These are phyloP conservation scores for Chrysanthemum seticuspe DNA, from an alignment of 129 eudicot species.

Conservation along the genomic window DNA sequence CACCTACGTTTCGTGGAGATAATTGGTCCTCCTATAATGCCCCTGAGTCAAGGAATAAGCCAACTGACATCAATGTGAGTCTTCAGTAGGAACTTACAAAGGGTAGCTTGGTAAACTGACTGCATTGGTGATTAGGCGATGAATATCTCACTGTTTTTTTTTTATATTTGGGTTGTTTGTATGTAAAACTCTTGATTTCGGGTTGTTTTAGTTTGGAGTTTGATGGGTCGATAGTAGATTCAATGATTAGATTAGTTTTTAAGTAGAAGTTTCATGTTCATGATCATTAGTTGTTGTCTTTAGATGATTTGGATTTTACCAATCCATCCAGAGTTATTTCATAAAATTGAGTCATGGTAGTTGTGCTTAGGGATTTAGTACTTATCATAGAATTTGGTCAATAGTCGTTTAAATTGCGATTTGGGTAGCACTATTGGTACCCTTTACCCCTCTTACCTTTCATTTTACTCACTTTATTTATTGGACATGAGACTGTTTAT, in stretches of 20 bases:
- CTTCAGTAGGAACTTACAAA: slow-evolving; percentile 38
- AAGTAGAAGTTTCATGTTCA: slow-evolving; percentile 16
- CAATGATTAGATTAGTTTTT: slow-evolving; percentile 30
- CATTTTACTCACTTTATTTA: too few species aligned
- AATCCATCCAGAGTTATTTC: slow-evolving; percentile 25
- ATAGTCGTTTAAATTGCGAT: too few species aligned
- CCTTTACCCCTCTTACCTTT: too few species aligned
- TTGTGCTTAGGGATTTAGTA: not conserved
- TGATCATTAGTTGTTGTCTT: slow-evolving; percentile 18
- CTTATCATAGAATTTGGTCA: not conserved
- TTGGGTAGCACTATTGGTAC: too few species aligned
- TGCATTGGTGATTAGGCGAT: slow-evolving; percentile 30
- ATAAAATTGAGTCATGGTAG: slow-evolving; percentile 7
- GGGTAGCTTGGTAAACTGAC: slow-evolving; percentile 34
- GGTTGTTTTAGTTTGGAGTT: slow-evolving; percentile 31
- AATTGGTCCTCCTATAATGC: slow-evolving; percentile 58
- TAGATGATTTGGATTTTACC: slow-evolving; percentile 25
- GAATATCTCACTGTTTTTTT: slow-evolving; percentile 18
- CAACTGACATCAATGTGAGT: slow-evolving; percentile 70
- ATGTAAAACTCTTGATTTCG: slow-evolving; percentile 29
- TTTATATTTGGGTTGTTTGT: slow-evolving; percentile 32
- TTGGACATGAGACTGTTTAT: too few species aligned
- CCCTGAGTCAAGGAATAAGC: slow-evolving; percentile 55
- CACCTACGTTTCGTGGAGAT: slow-evolving; percentile 62
- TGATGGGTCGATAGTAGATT: slow-evolving; percentile 31